Conservation (phyloP, 163 green algal genomes). For the Scenedesmus sp. region DNA sequence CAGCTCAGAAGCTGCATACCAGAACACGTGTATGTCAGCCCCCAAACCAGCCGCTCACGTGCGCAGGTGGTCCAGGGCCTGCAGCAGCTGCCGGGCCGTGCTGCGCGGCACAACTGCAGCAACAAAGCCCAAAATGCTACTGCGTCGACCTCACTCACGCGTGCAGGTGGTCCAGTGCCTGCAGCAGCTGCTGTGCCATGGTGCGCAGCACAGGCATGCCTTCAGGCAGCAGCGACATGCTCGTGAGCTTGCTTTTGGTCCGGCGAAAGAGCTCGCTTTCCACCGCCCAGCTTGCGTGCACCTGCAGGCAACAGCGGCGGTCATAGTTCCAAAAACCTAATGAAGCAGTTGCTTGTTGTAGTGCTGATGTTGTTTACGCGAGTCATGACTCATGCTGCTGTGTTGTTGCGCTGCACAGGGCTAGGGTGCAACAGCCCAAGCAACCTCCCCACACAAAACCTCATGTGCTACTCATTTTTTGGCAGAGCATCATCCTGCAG, state of each 20-base stretch:
- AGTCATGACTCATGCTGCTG: too few species aligned
- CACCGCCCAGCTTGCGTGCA: not conserved
- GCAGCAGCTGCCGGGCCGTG: not conserved
- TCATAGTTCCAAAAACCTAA: not conserved
- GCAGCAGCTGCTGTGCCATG: not conserved
- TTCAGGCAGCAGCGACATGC: not conserved
- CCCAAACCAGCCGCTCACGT: not conserved
- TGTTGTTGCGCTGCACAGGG: too few species aligned
- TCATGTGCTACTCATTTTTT: too few species aligned
- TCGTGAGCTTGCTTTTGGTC: not conserved
- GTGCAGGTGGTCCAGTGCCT: conserved; percentile 44
- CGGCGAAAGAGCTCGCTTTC: not conserved
- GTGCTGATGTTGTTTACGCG: too few species aligned
- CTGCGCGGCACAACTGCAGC: not conserved
- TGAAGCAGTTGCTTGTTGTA: not conserved
- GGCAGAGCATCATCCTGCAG: too few species aligned
- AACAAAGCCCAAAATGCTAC: not conserved
- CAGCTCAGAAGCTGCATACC: too few species aligned
- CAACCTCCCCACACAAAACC: too few species aligned
- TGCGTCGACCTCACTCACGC: not conserved
- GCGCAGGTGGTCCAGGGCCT: not conserved
- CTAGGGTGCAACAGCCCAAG: too few species aligned
- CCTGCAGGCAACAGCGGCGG: not conserved
- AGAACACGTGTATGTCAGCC: too few species aligned
- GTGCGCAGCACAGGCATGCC: not conserved